Percentiles rank a stretch among this genome's conserved stretches.
Evolutionary conservation across 768 basidiomycete genomes (phyloP).

Genomic region (Kwoniella shandongensis): DNA sequence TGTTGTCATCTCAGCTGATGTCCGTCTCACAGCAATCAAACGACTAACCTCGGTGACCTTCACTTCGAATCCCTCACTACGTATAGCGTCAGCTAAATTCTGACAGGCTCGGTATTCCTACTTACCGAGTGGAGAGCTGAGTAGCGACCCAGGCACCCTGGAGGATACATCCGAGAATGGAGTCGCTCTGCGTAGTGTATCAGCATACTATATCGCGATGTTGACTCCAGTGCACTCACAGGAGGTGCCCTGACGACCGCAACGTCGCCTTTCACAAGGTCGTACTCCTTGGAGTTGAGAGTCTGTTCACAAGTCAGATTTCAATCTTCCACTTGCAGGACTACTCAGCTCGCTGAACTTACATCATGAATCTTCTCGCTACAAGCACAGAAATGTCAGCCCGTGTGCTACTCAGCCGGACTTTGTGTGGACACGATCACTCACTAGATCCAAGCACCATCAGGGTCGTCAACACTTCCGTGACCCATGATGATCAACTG

Average conservation of each 20-base stretch:
- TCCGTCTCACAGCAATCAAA: background rate
- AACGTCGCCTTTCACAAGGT: conserved; percentile 56
- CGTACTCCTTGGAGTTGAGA: conserved; percentile 39
- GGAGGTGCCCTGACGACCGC: conserved; percentile 78
- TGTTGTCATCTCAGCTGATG: background rate
- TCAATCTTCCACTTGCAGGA: conserved; percentile 65
- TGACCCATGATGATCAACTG: conserved; percentile 64
- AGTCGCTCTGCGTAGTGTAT: conserved; percentile 24
- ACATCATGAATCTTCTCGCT: conserved; percentile 48
- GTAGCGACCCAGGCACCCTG: conserved; percentile 84
- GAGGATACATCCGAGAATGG: conserved; percentile 83
- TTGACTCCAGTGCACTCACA: conserved; percentile 65
- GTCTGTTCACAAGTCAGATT: conserved; percentile 22
- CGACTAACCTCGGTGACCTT: conserved; percentile 67
- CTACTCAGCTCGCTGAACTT: conserved; percentile 57
- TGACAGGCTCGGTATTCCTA: background rate
- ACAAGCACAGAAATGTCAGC: background rate
- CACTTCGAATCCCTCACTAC: conserved; percentile 86
- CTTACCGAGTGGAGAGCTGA: conserved; percentile 75
- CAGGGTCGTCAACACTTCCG: conserved; percentile 90
- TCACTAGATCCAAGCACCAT: conserved; percentile 60
- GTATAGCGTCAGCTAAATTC: background rate
- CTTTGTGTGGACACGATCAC: conserved; percentile 4
- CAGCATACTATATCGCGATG: background rate
- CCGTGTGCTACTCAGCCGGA: too few species aligned